phyloP scores from a whole-genome alignment of 73 alveolate genomes.

The Tetrahymena malaccensis region DNA sequence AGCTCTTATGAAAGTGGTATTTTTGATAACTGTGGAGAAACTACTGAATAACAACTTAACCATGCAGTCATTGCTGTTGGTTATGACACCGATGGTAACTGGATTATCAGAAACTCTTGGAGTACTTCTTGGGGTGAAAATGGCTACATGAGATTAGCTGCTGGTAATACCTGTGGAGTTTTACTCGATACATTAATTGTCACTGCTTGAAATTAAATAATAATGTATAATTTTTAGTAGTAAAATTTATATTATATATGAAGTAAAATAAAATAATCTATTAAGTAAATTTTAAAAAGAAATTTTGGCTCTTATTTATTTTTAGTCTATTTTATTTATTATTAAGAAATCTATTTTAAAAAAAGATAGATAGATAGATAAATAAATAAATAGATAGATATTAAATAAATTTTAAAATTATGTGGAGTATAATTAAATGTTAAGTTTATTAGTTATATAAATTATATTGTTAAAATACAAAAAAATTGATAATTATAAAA shows the following conservation, averaged over 20 bases:
- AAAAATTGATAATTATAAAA: no score
- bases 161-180: conserved; percentile 31
- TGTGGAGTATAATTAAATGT: neutral
- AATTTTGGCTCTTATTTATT: no score
- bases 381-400: no score
- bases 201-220: neutral
- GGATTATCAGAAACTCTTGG: conserved; percentile 63
- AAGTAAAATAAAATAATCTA: no score
- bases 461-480: no score
- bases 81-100: conserved; percentile 15
- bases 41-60: conserved; percentile 12
- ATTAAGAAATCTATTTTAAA: neutral
- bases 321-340: neutral
- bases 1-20: conserved; percentile 52
- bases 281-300: no score
- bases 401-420: no score
- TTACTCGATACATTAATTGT: neutral
- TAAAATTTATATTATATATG: no score
- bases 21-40: conserved; percentile 2
- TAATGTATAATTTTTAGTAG: no score
- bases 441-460: neutral
- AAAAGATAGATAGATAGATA: neutral
- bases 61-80: conserved; percentile 57
- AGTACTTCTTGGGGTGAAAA: conserved; percentile 54
- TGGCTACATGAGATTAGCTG: conserved; percentile 45